Evolutionary conservation across 2,329 filamentous ascomycete genomes (phyloP).

Genomic region (Diplodia seriata): DNA sequence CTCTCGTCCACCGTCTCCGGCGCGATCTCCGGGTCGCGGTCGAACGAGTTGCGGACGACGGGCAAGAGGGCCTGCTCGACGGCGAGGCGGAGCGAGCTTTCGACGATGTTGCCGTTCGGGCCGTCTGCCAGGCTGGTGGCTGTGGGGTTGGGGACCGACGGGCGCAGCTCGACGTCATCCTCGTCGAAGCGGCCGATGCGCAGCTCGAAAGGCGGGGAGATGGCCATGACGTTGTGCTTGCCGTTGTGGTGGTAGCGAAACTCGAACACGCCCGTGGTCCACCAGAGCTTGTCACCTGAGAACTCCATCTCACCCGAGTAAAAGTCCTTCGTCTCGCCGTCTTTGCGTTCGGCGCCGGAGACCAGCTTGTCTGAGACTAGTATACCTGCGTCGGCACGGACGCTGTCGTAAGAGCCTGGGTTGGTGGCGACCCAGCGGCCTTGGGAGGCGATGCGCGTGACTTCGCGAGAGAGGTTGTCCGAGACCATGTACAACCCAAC

Average conservation of each 20-base stretch:
- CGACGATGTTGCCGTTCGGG: conserved; percentile 36
- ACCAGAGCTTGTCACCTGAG: conserved; percentile 92
- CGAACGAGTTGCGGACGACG: conserved; percentile 88
- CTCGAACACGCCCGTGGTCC: conserved; percentile 95
- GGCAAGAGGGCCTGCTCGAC: conserved; percentile 82
- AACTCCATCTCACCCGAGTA: conserved; percentile 86
- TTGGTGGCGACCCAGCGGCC: conserved; percentile 89
- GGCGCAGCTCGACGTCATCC: conserved; percentile 64
- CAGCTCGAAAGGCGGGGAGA: conserved; percentile 92
- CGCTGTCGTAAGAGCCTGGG: conserved; percentile 75
- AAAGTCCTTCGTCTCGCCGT: conserved; percentile 63
- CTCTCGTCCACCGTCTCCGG: conserved; percentile 78
- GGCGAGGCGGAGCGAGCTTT: conserved; percentile 68
- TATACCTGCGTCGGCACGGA: conserved; percentile 77
- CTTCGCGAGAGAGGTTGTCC: conserved; percentile 85
- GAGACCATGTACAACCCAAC: conserved; percentile 95
- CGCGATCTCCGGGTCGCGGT: conserved; percentile 88
- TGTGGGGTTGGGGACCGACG: not conserved
- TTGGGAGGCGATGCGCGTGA: conserved; percentile 82
- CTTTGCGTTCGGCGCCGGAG: conserved; percentile 51
- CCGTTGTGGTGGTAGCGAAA: conserved; percentile 96
- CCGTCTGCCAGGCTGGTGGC: not conserved
- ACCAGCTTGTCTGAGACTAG: conserved; percentile 70
- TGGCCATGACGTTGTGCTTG: conserved; percentile 90
- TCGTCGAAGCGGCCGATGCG: conserved; percentile 82